These are phyloP conservation scores for Aspergillus bertholletiae DNA, from an alignment of 495 filamentous ascomycete species.

Conservation along the genomic window DNA sequence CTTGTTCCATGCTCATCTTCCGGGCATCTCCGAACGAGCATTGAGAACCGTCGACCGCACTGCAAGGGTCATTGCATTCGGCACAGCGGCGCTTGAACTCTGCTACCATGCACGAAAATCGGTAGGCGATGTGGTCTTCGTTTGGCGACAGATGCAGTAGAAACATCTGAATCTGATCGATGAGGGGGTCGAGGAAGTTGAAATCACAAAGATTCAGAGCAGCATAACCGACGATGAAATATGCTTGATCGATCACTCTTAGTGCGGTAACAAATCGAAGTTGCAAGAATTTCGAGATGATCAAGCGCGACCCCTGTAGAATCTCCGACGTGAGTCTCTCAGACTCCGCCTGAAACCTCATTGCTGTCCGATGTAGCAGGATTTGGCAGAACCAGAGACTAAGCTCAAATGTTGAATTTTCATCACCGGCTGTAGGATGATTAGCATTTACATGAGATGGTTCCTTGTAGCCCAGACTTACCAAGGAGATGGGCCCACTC, in stretches of 20 bases:
- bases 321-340: conserved; percentile 30
- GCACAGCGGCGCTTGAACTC: conserved; percentile 15
- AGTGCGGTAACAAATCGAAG: conserved; percentile 28
- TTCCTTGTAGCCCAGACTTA: conserved; percentile 8
- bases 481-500: conserved; percentile 38
- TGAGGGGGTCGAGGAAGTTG: conserved; percentile 32
- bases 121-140: conserved; percentile 36
- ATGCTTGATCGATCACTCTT: conserved; percentile 34
- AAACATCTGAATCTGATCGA: conserved; percentile 35
- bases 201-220: conserved; percentile 40
- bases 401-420: conserved; percentile 31
- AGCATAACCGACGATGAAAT: conserved; percentile 39
- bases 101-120: conserved; percentile 15
- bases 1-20: conserved; percentile 10
- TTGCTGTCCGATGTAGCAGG: conserved; percentile 33
- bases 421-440: conserved; percentile 22
- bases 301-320: conserved; percentile 31
- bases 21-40: conserved; percentile 10
- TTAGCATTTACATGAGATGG: neutral
- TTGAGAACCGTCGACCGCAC: conserved; percentile 1
- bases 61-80: conserved; percentile 7
- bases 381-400: conserved; percentile 40
- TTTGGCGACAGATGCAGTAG: conserved; percentile 36
- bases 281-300: conserved; percentile 34
- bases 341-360: conserved; percentile 24